phyloP scores from a whole-genome alignment of 139 green algal species.

The Spirogloea muscicola region DNA sequence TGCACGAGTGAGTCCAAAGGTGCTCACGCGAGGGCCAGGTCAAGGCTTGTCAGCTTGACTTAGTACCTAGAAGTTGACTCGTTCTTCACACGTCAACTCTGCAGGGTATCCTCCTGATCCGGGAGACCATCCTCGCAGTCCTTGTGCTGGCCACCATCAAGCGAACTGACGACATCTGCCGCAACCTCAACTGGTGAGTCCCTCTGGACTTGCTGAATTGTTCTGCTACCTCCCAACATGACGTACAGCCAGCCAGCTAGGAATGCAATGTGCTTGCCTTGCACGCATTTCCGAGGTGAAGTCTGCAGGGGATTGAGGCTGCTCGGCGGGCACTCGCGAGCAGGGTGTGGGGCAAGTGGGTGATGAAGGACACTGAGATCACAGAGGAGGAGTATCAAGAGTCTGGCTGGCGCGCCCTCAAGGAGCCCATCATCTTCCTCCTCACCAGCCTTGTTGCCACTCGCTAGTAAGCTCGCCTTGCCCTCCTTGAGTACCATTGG shows the following conservation, averaged over 20 bases:
- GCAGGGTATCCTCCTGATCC: not conserved
- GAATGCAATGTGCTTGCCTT: too few relatives aligned
- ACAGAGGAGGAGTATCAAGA: conserved; percentile 29
- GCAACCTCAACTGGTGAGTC: not conserved
- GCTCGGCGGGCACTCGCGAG: not conserved
- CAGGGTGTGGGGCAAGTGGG: conserved; percentile 21
- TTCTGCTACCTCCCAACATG: too few relatives aligned
- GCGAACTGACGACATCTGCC: not conserved
- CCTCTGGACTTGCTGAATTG: not conserved
- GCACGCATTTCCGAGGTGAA: too few relatives aligned
- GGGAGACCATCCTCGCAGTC: not conserved
- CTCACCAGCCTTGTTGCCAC: not conserved
- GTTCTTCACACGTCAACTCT: not conserved
- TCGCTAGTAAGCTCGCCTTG: too few relatives aligned
- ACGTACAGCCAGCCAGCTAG: too few relatives aligned
- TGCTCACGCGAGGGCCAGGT: too few relatives aligned
- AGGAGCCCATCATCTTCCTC: conserved; percentile 17
- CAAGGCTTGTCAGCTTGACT: too few relatives aligned
- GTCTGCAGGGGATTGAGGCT: not conserved
- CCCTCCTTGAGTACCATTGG: too few relatives aligned
- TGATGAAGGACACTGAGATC: conserved; percentile 20
- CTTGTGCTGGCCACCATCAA: not conserved
- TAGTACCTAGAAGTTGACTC: not conserved
- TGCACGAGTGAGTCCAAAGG: not conserved
- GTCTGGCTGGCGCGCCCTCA: conserved; percentile 16